Conservation (phyloP, 2,329 filamentous ascomycete genomes). For the Epichloe coenophiala region DNA sequence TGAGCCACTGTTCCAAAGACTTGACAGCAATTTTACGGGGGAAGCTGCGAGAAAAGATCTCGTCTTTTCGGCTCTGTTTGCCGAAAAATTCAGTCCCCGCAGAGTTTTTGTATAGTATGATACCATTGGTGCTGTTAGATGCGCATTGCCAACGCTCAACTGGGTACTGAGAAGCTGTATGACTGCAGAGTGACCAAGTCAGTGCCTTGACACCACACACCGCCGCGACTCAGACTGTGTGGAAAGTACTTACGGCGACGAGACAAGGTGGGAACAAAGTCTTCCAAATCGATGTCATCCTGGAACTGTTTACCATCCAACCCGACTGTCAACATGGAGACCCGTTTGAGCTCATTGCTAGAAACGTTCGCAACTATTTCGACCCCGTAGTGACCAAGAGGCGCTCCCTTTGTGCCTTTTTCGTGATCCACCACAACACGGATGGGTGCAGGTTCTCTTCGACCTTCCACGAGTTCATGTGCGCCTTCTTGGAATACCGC, state of each 20-base stretch:
- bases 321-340: constrained; percentile 42
- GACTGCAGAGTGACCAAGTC: constrained; percentile 34
- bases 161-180: constrained; percentile 59
- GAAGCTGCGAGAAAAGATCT: constrained; percentile 65
- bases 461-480: constrained; percentile 46
- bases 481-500: constrained; percentile 62
- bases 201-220: not conserved
- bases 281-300: constrained; percentile 59
- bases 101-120: constrained; percentile 68
- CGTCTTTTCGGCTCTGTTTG: constrained; percentile 49
- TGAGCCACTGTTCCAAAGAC: constrained; percentile 53
- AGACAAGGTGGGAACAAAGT: constrained; percentile 63
- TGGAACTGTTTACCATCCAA: constrained; percentile 57
- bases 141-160: constrained; percentile 51
- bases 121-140: constrained; percentile 54
- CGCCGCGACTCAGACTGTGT: no score
- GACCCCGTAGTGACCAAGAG: constrained; percentile 54
- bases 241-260: constrained; percentile 47
- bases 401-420: constrained; percentile 51
- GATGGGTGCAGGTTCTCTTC: constrained; percentile 54
- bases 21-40: constrained; percentile 82
- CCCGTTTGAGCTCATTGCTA: constrained; percentile 35
- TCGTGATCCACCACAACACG: constrained; percentile 62
- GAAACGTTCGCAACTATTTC: constrained; percentile 56
- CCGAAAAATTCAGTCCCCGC: constrained; percentile 47